Evolutionary conservation across 306 rosid species (phyloP), one percentile per base, ranked within the genome.

Genomic region (Glycine soja): DNA sequence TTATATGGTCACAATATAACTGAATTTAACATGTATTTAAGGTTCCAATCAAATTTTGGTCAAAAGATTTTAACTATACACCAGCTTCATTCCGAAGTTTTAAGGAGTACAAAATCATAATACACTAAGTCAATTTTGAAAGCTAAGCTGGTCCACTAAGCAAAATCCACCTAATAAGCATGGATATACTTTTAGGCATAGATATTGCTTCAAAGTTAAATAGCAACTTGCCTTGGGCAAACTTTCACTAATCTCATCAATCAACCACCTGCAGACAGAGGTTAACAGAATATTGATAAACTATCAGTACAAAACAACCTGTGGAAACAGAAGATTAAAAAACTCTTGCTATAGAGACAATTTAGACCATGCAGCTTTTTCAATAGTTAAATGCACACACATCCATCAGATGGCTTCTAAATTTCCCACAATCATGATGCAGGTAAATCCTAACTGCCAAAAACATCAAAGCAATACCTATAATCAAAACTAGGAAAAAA

Each of bases 401-500:
- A 72, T 76, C 79, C 38, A 72, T 46, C 76, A 80, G 53, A 80
- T 72, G 82, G 62, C 63, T 77, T 38, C 76, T 12, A 83, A 81
- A 53, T 43, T 48, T 84, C 61, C 30, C 75, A 42, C 19, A 18
- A 51, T 53, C 61, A 83, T 77, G 69, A 66, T 48, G 43, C 48
- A 32, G 45, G 45, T 56, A 42, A 56, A 82, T 15, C 30, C 72
- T 16, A 78, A 74, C 74, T 5, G 62, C 48, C 7, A 74, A 51
- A 68, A 71, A 53, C 56, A 82, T 56, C 18, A 34, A 12, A 66
- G 52, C 18, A 66, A 54, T 90, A 95, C 99, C 98, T 95, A 72
- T 93, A 95, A 88, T 95, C 97, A 89, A 93, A 88, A 79, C 92
- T 86, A 51, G 99, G 99, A 52, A 95, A 95, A 77, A 95, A 30